Evolutionary conservation across 1,284 basidiomycete species (phyloP), one percentile per base, ranked within the genome.

Genomic region (Leccinum subfulvum): DNA sequence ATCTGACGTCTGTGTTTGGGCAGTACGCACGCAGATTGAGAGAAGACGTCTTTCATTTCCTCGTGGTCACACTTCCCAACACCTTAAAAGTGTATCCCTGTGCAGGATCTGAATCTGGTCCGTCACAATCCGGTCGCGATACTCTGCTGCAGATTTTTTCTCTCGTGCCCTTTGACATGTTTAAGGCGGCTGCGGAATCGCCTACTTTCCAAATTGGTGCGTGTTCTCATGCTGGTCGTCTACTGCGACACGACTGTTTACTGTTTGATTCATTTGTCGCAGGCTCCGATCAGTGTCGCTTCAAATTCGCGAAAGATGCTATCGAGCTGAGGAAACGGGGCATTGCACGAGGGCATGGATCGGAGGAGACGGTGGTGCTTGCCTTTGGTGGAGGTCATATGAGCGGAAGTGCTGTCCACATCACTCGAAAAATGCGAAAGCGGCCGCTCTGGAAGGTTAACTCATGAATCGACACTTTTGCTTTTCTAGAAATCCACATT

Each of bases 271-370:
- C 63, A 60, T 66, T 62, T 28, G 56, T 53, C 39, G 51, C 69
- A 90, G 91, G 89, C 52, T 85, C 90, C 64, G 91, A 91, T 76
- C 92, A 94, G 73, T 84, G 87, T 64, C 87, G 93, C 57, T 95
- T 94, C 79, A 90, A 89, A 70, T 95, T 95, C 76, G 91, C 92
- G 11, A 95, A 95, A 77, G 90, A 92, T 66, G 91, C 87, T 10
- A 90, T 95, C 71, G 90, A 92, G 67, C 71, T 89, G 70, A 83
- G 93, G 67, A 95, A 92, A 76, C 82, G 81, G 65, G 85, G 84
- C 9, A 81, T 85, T 67, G 81, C 86, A 59, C 83, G 84, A 62
- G 86, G 84, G 53, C 76, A 80, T 62, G 85, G 86, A 64, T 83
- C 84, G 62, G 88, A 89, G 75, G 93, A 95, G 78, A 91, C 89